Evolutionary conservation across 2,329 filamentous ascomycete genomes (phyloP).

Genomic region (Dothiorella sarmentorum): DNA sequence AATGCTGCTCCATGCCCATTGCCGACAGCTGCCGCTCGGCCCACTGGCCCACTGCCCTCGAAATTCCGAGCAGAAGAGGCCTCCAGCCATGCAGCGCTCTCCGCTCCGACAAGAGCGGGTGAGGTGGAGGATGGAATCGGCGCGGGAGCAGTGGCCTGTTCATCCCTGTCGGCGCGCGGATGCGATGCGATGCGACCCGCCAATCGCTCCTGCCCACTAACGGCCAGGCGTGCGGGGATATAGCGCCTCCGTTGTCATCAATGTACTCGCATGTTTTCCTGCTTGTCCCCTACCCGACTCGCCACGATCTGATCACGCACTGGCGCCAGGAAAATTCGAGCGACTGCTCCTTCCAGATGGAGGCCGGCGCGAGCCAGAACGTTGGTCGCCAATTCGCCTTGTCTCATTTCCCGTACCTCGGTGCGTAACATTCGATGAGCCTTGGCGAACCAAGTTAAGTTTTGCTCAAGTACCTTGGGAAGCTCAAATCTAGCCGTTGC

Average conservation of each 20-base stretch:
- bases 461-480: neutral
- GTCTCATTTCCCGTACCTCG: neutral
- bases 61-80: too few species aligned
- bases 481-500: neutral
- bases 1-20: neutral
- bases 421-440: neutral
- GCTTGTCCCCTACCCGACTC: neutral
- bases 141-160: neutral
- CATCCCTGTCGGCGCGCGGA: neutral
- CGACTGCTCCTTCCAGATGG: too few species aligned
- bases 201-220: conserved; percentile 8
- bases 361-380: too few species aligned
- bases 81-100: too few species aligned
- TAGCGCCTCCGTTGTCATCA: conserved; percentile 6
- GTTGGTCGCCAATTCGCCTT: neutral
- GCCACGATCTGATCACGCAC: too few species aligned
- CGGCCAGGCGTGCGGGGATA: conserved; percentile 1
- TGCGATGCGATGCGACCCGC: neutral
- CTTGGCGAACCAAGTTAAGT: neutral
- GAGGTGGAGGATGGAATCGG: neutral
- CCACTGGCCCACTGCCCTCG: too few species aligned
- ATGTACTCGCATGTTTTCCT: neutral
- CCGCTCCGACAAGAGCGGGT: too few species aligned
- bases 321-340: too few species aligned
- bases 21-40: neutral